Evolutionary conservation across 139 green algal species (phyloP).

Genomic region (Closterium sp.): DNA sequence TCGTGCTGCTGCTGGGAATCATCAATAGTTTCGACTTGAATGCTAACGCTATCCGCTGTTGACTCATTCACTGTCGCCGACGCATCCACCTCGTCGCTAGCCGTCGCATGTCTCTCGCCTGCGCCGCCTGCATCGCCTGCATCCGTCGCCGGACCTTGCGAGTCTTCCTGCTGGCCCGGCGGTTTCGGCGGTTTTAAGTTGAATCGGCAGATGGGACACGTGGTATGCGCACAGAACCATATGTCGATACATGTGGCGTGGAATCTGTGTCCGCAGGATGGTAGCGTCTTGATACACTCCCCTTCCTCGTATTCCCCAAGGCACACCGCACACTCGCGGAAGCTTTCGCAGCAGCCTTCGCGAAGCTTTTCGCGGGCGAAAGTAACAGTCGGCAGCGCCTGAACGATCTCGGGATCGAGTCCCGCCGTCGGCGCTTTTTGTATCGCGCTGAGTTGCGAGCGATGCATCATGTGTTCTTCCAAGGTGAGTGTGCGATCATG

Average conservation of each 20-base stretch:
- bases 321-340: slow-evolving; percentile 66
- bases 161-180: background rate
- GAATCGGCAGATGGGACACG: slow-evolving; percentile 71
- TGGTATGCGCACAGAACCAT: slow-evolving; percentile 64
- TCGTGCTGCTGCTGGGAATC: no score
- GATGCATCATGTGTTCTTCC: background rate
- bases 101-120: background rate
- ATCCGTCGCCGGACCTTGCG: background rate
- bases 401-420: background rate
- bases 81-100: background rate
- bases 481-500: background rate
- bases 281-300: slow-evolving; percentile 65
- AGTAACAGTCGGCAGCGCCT: background rate
- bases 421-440: background rate
- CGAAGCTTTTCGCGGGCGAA: background rate
- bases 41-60: background rate
- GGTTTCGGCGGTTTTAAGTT: background rate
- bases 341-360: background rate
- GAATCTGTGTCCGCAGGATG: slow-evolving; percentile 63
- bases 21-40: background rate
- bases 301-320: slow-evolving; percentile 71
- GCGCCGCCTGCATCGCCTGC: background rate
- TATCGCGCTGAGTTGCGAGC: background rate
- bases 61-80: background rate
- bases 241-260: slow-evolving; percentile 67